Evolutionary conservation across 192 early-diverging fungal species (phyloP), one percentile per base, ranked within the genome.

Genomic region (Linnemannia schmuckeri): DNA sequence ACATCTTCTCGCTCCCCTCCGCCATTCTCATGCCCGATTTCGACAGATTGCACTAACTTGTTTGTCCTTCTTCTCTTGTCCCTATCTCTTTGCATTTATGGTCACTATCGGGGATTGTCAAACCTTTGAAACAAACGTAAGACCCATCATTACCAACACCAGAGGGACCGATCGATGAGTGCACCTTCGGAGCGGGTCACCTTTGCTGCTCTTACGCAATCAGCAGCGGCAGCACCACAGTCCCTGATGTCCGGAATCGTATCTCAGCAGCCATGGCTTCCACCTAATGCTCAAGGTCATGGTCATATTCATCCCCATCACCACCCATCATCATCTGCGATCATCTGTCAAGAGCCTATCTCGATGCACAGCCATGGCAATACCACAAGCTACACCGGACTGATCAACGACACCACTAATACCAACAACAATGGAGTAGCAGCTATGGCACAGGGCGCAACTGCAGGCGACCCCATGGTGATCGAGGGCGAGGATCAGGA

Each of bases 391-490:
- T 52, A 52, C 49, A 20, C 49, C 18, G 49, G 17, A 52, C 20
- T 17, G 49, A 52, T 20, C 18, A 52, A 52, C 49, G 20, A 4
- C 20, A 52, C 15, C 20, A 18, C 49, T 18, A 52, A 52, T 52
- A 3, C 42, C 42, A 5, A 18, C 18, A 52, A 18, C 49, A 52
- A 52, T 4, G 49, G 24, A 63, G 2, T 27, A 24, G 47, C 15
- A 70, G 37, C 57, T 61, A 7, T 80, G 40, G 57, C 42, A 47
- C 9, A 41, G 44, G 15, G 66, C 15, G 24, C 55, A 69, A 27
- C 61, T 70, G 57, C 57, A 44, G 79, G 38, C 0, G 79, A 80
- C n/a, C 79, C 79, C 12, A 41, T 30, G 46, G 49, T 74, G 63
- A 72, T 74, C 18, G 70, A 40, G 7, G 79, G 69, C 46, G 35